Conservation (phyloP, 2,329 filamentous ascomycete species). For the Ceratocystis huliohia region DNA sequence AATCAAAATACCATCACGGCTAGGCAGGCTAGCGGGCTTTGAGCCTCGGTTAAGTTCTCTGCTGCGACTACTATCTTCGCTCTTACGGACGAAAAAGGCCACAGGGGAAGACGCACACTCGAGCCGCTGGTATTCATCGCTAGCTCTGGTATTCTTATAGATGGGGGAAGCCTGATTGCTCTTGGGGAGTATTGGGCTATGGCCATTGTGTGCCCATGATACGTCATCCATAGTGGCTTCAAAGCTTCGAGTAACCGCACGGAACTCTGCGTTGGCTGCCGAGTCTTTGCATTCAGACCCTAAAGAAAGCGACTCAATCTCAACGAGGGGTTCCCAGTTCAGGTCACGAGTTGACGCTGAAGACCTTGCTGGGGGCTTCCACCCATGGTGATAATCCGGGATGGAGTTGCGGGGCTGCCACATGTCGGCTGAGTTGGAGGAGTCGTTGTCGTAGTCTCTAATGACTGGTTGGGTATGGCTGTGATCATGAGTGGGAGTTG, state of each 20-base stretch:
- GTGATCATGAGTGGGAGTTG: background rate
- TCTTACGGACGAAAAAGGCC: background rate
- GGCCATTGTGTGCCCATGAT: background rate
- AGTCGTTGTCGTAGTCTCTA: background rate
- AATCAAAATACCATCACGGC: constrained; percentile 6
- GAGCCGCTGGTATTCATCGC: constrained; percentile 8
- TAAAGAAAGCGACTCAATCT: background rate
- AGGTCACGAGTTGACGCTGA: background rate
- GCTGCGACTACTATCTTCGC: background rate
- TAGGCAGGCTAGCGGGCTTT: background rate
- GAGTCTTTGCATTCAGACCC: background rate
- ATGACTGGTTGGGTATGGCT: background rate
- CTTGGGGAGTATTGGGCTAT: background rate
- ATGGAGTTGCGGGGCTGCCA: background rate
- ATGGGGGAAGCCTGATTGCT: background rate
- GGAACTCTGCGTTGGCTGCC: background rate
- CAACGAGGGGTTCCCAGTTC: background rate
- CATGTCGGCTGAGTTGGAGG: background rate
- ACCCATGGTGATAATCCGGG: background rate
- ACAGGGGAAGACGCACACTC: constrained; percentile 10
- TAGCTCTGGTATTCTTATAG: background rate
- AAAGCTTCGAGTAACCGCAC: background rate
- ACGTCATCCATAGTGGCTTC: background rate
- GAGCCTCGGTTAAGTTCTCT: background rate
- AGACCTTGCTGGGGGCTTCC: background rate